Base-by-base conservation (phyloP, 805 yeast species). In the Sugiyamaella boreocaroliniensis region DNA sequence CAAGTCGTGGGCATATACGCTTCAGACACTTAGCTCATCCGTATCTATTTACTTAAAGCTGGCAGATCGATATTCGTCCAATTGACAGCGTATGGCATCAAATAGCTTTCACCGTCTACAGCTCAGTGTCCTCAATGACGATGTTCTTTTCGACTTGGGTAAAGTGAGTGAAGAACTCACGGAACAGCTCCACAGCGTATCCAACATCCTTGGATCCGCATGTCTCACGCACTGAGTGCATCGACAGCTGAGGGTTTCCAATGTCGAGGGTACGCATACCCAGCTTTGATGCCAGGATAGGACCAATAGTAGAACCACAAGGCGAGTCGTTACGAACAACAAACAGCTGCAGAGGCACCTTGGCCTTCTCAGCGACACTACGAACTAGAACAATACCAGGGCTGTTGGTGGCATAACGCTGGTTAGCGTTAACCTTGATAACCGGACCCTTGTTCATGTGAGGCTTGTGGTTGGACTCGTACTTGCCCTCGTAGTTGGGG, bases 301-400 rank as follows among this genome's bases (percentile, higher is more conserved):
- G 98, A 0, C 98, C 99, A 63, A 92, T 92, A 1, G 99, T 92
- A 1, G 95, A 85, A 2, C 99, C 99, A 70, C 98, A 92, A 2
- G 97, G 88, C 2, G 95, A 82, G 64, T 86, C 96, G 67, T 92
- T 93, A 52, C 92, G 79, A 26, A 86, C 95, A n/a, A 90, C 97
- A 71, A 92, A 89, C 52, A 89, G 69, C 69, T 92, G 99, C 56
- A 92, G 70, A 15, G 97, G 97, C n/a, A 86, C 84, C 60, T 78
- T 70, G 3, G 81, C 83, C 26, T 63, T 61, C 47, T 81, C 77
- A 2, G 95, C 97, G 49, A 86, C 69, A 56, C 81, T 76, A 65
- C 89, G 85, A 48, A 92, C 61, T 50, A 92, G 68, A 2, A 89
- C 87, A 53, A 89, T 77, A 29, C 98, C 98, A 0, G 90, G 85